These are phyloP conservation scores for Emmonsiellopsis sp. DNA, from an alignment of 2,329 filamentous ascomycete species.

Conservation along the genomic window DNA sequence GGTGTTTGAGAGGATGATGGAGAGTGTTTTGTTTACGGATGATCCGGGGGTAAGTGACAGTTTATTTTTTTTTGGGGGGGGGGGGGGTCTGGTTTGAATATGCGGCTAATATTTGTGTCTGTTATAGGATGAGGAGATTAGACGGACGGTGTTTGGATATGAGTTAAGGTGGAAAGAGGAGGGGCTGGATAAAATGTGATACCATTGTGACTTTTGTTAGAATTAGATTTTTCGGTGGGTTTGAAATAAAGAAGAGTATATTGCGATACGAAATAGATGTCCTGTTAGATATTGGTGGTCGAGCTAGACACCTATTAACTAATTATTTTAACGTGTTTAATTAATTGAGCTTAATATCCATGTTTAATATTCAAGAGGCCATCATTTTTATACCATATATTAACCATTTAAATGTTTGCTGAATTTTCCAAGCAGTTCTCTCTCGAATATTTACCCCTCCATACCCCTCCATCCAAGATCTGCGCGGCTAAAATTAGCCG, in stretches of 20 bases:
- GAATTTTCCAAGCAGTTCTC: background rate
- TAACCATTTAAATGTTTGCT: background rate
- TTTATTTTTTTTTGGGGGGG: background rate
- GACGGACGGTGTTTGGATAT: constrained; percentile 76
- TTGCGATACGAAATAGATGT: background rate
- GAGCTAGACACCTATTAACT: too few species aligned
- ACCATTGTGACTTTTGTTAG: background rate
- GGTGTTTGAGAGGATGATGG: constrained; percentile 71
- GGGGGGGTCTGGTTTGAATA: background rate
- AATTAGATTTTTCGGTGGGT: constrained; percentile 1
- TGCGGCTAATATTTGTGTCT: background rate
- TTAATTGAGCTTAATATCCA: too few species aligned
- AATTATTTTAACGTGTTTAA: too few species aligned
- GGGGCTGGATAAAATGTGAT: constrained; percentile 14
- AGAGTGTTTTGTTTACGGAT: constrained; percentile 78
- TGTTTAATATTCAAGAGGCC: too few species aligned
- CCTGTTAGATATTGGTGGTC: background rate
- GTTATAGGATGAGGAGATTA: constrained; percentile 59
- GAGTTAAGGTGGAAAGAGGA: constrained; percentile 53
- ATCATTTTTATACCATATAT: background rate
- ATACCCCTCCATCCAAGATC: background rate
- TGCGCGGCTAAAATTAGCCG: background rate
- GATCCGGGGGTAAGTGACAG: constrained; percentile 58
- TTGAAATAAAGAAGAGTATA: background rate
- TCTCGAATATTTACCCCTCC: background rate